Evolutionary conservation across 2,329 filamentous ascomycete genomes (phyloP).

Genomic region (Orbilia blumenaviensis): DNA sequence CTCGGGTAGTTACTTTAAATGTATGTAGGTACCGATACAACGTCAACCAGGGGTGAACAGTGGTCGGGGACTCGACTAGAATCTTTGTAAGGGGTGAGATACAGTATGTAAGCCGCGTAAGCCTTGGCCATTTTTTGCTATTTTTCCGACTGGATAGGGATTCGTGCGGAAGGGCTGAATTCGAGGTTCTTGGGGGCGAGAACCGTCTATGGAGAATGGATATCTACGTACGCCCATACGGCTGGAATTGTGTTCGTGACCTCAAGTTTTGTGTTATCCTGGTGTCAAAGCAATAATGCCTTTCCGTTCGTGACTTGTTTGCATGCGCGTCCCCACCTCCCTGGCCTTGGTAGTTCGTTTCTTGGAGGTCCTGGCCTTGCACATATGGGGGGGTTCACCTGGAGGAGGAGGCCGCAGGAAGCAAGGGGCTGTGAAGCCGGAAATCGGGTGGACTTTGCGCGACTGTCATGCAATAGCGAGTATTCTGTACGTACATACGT

Average conservation of each 20-base stretch:
- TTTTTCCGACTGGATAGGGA: conserved; percentile 22
- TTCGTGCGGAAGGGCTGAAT: background rate
- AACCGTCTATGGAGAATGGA: background rate
- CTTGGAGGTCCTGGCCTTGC: conserved; percentile 5
- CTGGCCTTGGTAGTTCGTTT: conserved; percentile 11
- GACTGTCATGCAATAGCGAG: conserved; percentile 15
- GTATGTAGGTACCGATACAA: conserved; percentile 21
- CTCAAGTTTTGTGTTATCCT: conserved; percentile 1
- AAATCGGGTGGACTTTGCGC: conserved; percentile 19
- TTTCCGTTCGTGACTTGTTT: conserved; percentile 4
- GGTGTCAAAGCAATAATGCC: conserved; percentile 4
- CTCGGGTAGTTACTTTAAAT: conserved; percentile 3
- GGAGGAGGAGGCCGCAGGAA: conserved; percentile 8
- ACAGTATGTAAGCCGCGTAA: conserved; percentile 46
- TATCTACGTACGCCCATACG: background rate
- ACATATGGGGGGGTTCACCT: background rate
- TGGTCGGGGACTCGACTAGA: conserved; percentile 1
- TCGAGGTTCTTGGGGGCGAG: background rate
- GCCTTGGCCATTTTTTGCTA: conserved; percentile 39
- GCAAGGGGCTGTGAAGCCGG: conserved; percentile 16
- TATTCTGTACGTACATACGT: too few relatives aligned
- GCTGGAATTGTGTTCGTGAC: background rate
- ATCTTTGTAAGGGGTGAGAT: conserved; percentile 21
- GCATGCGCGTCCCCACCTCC: background rate
- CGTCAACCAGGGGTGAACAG: conserved; percentile 13